Base-by-base conservation (phyloP, 2,329 filamentous ascomycete genomes). In the Cryoendolithus antarcticus region DNA sequence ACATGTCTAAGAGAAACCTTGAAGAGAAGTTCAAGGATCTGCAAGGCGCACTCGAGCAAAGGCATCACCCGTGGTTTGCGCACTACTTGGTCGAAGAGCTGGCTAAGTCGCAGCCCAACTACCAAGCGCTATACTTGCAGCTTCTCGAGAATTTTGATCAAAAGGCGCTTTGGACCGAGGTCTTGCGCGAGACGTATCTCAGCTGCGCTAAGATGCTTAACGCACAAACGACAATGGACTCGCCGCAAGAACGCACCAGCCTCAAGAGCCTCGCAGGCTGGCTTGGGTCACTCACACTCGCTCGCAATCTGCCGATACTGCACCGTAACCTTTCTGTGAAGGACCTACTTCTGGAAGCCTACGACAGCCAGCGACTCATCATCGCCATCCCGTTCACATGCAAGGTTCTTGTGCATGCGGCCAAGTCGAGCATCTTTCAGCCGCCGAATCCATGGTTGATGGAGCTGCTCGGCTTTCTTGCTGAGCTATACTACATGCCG, bases 271-370 rank as follows among this genome's bases (percentile, higher is more conserved):
- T 98, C 9, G 91, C 86, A 44, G 79, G 77, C 30, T 98, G 93
- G 93, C 75, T 98, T 31, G 91, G 91, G 8, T 83, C 89, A 11
- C 62, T 98, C 51, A 98, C 91, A 1, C 76, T 98, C 40, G 91
- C 91, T 19, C 80, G 89, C 38, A 83, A 98, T 57, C 89, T 89
- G 56, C 91, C 91, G 0, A 93, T 98, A 64, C 88, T 89, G 55
- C 88, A 95, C 59, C 86, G 82, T 55, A 94, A 96, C 56, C 88
- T 98, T 44, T 93, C 89, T 2, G 96, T 98, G 71, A 93, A 93
- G 61, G 86, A 96, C 54, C 70, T 98, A 4, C 72, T 98, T 4
- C 80, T 95, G 33, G 91, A 98, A 62, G 91, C 85, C 1, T 88
- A 89, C 48, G 86, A 96, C 52, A 91, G 84, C 2, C 86, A 96